phyloP scores from a whole-genome alignment of 164 flowering plant species.

The Vitis riparia region DNA sequence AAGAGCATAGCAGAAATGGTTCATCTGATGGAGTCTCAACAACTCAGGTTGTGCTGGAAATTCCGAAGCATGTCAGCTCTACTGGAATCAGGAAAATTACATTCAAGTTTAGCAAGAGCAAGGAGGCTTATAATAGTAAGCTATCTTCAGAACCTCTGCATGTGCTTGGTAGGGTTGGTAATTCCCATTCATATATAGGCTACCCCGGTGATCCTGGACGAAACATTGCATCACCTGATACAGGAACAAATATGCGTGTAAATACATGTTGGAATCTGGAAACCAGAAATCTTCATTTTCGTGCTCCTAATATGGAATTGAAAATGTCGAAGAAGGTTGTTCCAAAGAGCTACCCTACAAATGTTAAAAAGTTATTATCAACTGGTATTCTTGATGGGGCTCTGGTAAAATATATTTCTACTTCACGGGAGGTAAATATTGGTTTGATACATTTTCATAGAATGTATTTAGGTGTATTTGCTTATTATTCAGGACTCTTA shows the following conservation, averaged over 20 bases:
- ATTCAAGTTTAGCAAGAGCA: conserved; percentile 58
- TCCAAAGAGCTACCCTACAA: conserved; percentile 39
- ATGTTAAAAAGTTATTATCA: conserved; percentile 60
- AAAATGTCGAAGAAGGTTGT: conserved; percentile 46
- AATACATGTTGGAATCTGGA: conserved; percentile 2
- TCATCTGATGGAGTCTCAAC: conserved; percentile 22
- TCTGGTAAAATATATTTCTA: conserved; percentile 57
- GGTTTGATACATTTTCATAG: neutral
- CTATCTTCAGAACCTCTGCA: conserved; percentile 7
- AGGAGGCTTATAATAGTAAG: conserved; percentile 27
- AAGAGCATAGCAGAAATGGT: conserved; percentile 20
- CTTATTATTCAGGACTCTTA: neutral
- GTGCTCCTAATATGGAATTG: conserved; percentile 29
- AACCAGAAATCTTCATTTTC: neutral
- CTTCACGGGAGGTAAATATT: conserved; percentile 34
- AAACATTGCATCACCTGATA: conserved; percentile 2
- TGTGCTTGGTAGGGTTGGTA: conserved; percentile 1
- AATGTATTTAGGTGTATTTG: neutral
- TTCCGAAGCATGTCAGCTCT: conserved; percentile 48
- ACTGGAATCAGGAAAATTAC: conserved; percentile 68
- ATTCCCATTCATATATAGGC: neutral
- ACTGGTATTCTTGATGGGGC: conserved; percentile 78
- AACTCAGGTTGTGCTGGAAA: conserved; percentile 48
- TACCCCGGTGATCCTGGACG: conserved; percentile 7
- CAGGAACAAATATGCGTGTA: conserved; percentile 8